These are phyloP conservation scores for Candida dubliniensis DNA, from an alignment of 1,139 yeast genomes.

Conservation along the genomic window DNA sequence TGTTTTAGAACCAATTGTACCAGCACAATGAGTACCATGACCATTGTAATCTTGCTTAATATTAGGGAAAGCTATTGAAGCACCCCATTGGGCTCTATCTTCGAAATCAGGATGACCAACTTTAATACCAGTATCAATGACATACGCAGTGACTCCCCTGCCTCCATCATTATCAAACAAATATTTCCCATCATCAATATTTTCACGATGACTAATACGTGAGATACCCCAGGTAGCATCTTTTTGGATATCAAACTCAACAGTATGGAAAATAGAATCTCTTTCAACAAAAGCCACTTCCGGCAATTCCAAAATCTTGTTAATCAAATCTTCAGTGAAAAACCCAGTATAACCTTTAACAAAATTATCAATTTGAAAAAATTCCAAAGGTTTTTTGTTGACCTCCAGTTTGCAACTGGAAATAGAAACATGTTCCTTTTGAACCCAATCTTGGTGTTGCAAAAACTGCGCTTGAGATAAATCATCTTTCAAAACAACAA, in stretches of 20 bases:
- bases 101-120: conserved; percentile 78
- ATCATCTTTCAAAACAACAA: conserved; percentile 36
- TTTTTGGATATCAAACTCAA: conserved; percentile 64
- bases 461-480: conserved; percentile 30
- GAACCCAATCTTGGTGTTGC: conserved; percentile 66
- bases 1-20: conserved; percentile 71
- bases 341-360: conserved; percentile 72
- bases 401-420: conserved; percentile 54
- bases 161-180: conserved; percentile 83
- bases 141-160: conserved; percentile 87
- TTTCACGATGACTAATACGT: conserved; percentile 86
- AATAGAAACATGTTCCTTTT: conserved; percentile 16
- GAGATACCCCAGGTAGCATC: conserved; percentile 98
- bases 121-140: conserved; percentile 91
- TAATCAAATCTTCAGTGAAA: conserved; percentile 70
- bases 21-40: conserved; percentile 91
- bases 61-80: conserved; percentile 83
- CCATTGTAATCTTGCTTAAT: conserved; percentile 89
- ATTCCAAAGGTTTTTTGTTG: conserved; percentile 28
- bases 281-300: conserved; percentile 74
- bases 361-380: conserved; percentile 58
- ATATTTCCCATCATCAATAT: conserved; percentile 76
- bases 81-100: conserved; percentile 94
- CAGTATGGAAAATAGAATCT: conserved; percentile 73
- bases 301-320: conserved; percentile 70